Evolutionary conservation across 2,329 filamentous ascomycete genomes (phyloP).

Genomic region (Aspergillus ochraceoroseus): DNA sequence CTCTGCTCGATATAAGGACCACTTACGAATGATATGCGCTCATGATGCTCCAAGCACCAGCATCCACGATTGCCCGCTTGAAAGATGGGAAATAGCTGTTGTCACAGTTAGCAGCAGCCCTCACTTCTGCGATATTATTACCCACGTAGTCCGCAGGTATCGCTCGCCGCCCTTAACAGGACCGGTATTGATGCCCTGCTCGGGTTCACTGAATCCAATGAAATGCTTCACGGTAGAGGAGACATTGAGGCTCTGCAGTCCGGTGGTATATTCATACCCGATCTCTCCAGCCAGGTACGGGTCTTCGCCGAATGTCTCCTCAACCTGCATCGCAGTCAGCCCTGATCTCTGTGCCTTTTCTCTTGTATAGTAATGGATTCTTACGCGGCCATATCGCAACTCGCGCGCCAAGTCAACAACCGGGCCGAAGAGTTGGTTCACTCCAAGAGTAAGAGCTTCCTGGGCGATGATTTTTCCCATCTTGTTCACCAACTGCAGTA

Average conservation of each 20-base stretch:
- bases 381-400: slow-evolving; percentile 61
- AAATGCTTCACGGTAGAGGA: slow-evolving; percentile 73
- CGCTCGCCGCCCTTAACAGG: slow-evolving; percentile 54
- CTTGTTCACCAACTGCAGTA: slow-evolving; percentile 51
- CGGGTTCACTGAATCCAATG: slow-evolving; percentile 62
- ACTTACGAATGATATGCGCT: slow-evolving; percentile 61
- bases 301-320: slow-evolving; percentile 70
- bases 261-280: slow-evolving; percentile 56
- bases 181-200: slow-evolving; percentile 67
- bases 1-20: neutral
- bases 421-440: slow-evolving; percentile 69
- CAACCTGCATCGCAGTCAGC: slow-evolving; percentile 47
- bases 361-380: too few species aligned
- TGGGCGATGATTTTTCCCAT: slow-evolving; percentile 63
- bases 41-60: slow-evolving; percentile 65
- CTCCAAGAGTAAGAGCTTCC: slow-evolving; percentile 62
- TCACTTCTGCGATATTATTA: slow-evolving; percentile 29
- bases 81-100: slow-evolving; percentile 52
- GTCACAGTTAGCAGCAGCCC: neutral
- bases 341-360: too few species aligned
- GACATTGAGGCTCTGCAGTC: slow-evolving; percentile 61
- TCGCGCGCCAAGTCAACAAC: slow-evolving; percentile 67
- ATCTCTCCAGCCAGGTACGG: slow-evolving; percentile 63
- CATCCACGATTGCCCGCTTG: slow-evolving; percentile 66
- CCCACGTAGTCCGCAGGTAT: slow-evolving; percentile 53